These are phyloP conservation scores for Fagopyrum tataricum DNA, from an alignment of 148 eudicot genomes.

Conservation along the genomic window DNA sequence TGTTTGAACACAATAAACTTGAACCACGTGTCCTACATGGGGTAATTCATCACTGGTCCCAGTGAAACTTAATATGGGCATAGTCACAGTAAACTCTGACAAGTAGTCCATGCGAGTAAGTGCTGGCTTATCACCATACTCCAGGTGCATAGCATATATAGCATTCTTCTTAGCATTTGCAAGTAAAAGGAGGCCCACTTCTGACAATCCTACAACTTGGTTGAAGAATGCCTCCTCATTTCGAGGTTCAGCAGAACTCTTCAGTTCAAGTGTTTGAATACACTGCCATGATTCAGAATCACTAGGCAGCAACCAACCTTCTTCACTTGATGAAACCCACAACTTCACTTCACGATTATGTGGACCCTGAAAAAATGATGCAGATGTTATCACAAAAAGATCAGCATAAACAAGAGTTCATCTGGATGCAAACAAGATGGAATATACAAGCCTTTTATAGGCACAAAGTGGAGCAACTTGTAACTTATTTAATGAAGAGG, in stretches of 20 bases:
- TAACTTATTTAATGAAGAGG: not conserved
- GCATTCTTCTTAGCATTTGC: slow-evolving; percentile 98
- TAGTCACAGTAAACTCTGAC: slow-evolving; percentile 93
- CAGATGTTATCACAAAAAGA: not conserved
- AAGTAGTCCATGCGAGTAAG: slow-evolving; percentile 88
- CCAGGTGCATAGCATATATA: slow-evolving; percentile 90
- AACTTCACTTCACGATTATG: slow-evolving; percentile 81
- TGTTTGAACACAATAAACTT: slow-evolving; percentile 96
- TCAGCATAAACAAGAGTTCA: not conserved
- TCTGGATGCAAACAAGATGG: not conserved
- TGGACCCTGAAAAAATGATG: slow-evolving; percentile 53
- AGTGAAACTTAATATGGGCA: slow-evolving; percentile 96
- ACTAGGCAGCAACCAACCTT: slow-evolving; percentile 98
- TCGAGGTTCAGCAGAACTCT: slow-evolving; percentile 58
- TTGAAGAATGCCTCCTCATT: slow-evolving; percentile 81
- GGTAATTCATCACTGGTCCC: slow-evolving; percentile 77
- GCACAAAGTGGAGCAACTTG: not conserved
- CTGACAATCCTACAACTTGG: slow-evolving; percentile 83
- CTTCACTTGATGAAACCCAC: slow-evolving; percentile 90
- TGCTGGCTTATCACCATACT: slow-evolving; percentile 73
- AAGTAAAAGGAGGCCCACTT: slow-evolving; percentile 77
- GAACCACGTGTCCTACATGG: slow-evolving; percentile 74
- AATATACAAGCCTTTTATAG: not conserved
- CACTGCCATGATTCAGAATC: slow-evolving; percentile 94
- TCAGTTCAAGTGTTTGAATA: slow-evolving; percentile 77